Base-by-base conservation (phyloP, 305 asterid genomes). In the Nicotiana rustica region DNA sequence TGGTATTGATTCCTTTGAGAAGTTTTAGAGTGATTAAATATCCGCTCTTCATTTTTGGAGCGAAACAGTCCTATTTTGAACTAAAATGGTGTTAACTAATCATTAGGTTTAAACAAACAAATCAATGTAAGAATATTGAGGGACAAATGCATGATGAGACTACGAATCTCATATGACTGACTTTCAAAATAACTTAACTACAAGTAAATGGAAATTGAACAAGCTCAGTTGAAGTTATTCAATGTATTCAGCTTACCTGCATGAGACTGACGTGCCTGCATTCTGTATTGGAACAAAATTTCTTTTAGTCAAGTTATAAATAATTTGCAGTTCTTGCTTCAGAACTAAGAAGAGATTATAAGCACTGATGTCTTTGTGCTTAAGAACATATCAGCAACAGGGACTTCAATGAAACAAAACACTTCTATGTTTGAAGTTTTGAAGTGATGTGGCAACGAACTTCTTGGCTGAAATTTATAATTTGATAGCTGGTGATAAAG, bases 221-320 rank as follows among this genome's bases (percentile, higher is more conserved):
- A 12, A 70, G 31, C 36, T 33, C 38, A 29, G 41, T 29, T 25
- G 18, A 62, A 62, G 12, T 44, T 70, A 19, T 41, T 44, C 18
- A 10, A 70, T 47, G 49, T 70, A 70, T 70, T 70, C 78, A 70
- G 60, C 78, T 70, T 70, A 70, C 78, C 38, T 44, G 60, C 60
- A 44, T 10, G 78, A 19, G 18, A 52, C 19, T 70, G 17, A 12
- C 36, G 12, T 14, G 60, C 60, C 18, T 19, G 12, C 10, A 4
- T 18, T 70, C 60, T 70, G 78, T n/a, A 19, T 70, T 70, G 21
- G 78, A 70, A 44, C 38, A 41, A 18, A 70, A 70, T 19, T 70
- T 41, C 21, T 70, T 10, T 13, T 59, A 15, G 47, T 70, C 56
- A 5, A 19, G 36, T 70, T 44, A 44, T 41, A 6, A 70, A 70